phyloP scores from a whole-genome alignment of 495 filamentous ascomycete genomes.

The Hypoxylon intermedium region DNA sequence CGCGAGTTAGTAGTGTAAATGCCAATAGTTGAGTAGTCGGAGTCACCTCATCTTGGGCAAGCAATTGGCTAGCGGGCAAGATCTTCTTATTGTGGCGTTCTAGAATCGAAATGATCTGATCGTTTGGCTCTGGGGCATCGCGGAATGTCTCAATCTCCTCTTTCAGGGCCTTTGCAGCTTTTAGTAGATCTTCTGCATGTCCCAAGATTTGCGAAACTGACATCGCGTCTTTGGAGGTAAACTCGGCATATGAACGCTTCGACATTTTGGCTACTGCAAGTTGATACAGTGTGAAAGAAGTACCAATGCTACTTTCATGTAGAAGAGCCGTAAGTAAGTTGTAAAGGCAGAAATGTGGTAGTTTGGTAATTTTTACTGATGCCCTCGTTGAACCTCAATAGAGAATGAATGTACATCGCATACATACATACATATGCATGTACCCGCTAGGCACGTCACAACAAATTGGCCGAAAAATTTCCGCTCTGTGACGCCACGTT shows the following conservation, averaged over 20 bases:
- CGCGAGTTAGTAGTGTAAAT: conserved; percentile 1
- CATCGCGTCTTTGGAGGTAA: conserved; percentile 17
- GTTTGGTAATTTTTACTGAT: too few species aligned
- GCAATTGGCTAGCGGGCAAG: conserved; percentile 20
- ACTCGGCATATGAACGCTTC: conserved; percentile 38
- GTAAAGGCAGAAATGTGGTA: background rate
- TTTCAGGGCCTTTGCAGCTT: conserved; percentile 38
- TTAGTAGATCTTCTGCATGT: conserved; percentile 44
- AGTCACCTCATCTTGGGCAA: conserved; percentile 32
- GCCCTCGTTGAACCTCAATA: too few species aligned
- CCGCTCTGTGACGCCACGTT: conserved; percentile 17
- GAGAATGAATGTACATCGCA: background rate
- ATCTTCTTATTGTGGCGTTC: conserved; percentile 39
- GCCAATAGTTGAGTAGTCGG: background rate
- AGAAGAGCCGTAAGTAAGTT: too few species aligned
- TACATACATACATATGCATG: too few species aligned
- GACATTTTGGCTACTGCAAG: conserved; percentile 30
- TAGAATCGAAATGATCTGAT: conserved; percentile 28
- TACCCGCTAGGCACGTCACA: too few species aligned
- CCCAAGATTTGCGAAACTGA: conserved; percentile 33
- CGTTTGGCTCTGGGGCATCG: conserved; percentile 12
- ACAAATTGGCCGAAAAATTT: conserved; percentile 6
- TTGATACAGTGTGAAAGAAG: background rate
- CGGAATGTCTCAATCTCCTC: conserved; percentile 34
- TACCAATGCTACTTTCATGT: too few species aligned